phyloP scores from a whole-genome alignment of 1,284 basidiomycete species.

The Cryptococcus hybrid region DNA sequence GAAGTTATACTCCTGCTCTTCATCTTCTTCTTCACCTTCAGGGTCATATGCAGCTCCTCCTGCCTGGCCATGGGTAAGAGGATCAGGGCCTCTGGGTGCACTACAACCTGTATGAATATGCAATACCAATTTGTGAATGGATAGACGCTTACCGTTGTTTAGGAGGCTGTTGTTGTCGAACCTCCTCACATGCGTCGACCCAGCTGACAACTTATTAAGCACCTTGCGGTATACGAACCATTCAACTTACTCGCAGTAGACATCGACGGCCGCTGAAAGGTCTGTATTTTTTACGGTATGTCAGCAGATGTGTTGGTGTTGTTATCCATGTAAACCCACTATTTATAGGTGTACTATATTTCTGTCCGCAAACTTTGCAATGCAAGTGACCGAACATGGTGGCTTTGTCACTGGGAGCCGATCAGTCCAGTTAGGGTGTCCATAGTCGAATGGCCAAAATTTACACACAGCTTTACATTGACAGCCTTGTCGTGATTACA shows the following conservation, averaged over 20 bases:
- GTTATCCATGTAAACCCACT: constrained; percentile 21
- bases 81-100: constrained; percentile 21
- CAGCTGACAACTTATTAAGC: constrained; percentile 28
- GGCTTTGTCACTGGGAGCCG: constrained; percentile 33
- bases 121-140: constrained; percentile 10
- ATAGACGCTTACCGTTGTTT: constrained; percentile 26
- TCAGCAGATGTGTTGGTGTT: constrained; percentile 1
- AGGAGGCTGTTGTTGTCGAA: constrained; percentile 29
- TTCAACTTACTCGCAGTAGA: constrained; percentile 43
- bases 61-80: constrained; percentile 25
- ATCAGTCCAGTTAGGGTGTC: neutral
- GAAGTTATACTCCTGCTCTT: constrained; percentile 7
- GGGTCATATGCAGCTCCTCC: constrained; percentile 25
- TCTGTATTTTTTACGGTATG: constrained; percentile 16
- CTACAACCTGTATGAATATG: constrained; percentile 7
- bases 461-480: constrained; percentile 37
- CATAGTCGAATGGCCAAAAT: neutral
- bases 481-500: constrained; percentile 48
- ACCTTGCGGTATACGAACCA: neutral
- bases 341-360: constrained; percentile 39
- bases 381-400: constrained; percentile 38
- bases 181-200: constrained; percentile 49
- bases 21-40: constrained; percentile 15
- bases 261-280: constrained; percentile 44
- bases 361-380: constrained; percentile 47